Conservation (phyloP, 495 filamentous ascomycete genomes). For the Tetracladium setigerum region DNA sequence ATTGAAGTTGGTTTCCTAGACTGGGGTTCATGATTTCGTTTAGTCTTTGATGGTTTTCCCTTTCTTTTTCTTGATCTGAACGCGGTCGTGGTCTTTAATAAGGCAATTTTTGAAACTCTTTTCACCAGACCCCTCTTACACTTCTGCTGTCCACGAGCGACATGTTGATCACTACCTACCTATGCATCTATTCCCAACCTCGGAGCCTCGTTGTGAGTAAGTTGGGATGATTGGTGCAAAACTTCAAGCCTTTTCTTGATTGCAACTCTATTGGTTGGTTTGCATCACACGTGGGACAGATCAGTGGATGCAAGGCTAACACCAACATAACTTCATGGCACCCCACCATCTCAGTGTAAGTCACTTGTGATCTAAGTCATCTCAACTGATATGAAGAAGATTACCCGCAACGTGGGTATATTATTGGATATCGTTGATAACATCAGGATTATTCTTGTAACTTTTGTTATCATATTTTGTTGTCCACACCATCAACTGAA, state of each 20-base stretch:
- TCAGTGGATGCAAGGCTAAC: slow-evolving; percentile 17
- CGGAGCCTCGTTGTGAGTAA: background rate
- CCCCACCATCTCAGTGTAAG: too few species aligned
- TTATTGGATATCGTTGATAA: too few species aligned
- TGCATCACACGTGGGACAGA: slow-evolving; percentile 15
- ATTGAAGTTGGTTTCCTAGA: slow-evolving; percentile 18
- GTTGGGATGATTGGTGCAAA: background rate
- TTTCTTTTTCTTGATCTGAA: background rate
- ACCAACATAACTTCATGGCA: background rate
- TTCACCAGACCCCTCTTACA: background rate
- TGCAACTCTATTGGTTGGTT: background rate
- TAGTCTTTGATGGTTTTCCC: background rate
- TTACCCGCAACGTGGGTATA: too few species aligned
- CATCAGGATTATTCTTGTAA: too few species aligned
- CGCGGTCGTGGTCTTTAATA: background rate
- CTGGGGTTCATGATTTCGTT: background rate
- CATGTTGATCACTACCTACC: background rate
- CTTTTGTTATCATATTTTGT: too few species aligned
- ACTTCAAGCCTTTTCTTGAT: background rate
- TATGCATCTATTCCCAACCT: background rate
- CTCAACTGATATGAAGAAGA: too few species aligned
- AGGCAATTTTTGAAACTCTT: background rate
- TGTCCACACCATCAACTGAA: too few species aligned
- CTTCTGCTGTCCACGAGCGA: background rate
- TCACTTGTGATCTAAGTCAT: too few species aligned